Percentiles rank a stretch among this genome's conserved stretches.
Conservation (phyloP, 2,329 filamentous ascomycete genomes). For the Clonostachys solani region DNA sequence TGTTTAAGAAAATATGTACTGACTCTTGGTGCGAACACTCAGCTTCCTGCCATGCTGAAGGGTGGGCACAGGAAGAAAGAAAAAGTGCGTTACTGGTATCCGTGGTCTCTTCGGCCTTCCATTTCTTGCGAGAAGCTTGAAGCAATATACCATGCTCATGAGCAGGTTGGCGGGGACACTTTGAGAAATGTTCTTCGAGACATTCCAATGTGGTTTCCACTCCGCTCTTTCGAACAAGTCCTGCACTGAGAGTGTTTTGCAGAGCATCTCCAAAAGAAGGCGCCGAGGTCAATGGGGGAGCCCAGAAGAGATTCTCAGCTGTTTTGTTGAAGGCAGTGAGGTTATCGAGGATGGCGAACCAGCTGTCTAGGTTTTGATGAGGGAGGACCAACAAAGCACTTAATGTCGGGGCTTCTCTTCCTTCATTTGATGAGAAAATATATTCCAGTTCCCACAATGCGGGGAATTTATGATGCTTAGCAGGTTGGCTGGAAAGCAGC, state of each 20-base stretch:
- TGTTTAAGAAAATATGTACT: not conserved
- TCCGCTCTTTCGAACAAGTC: not conserved
- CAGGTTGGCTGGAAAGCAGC: not conserved
- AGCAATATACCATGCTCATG: not conserved
- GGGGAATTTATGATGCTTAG: not conserved
- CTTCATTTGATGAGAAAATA: not conserved
- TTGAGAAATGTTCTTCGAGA: not conserved
- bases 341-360: not conserved
- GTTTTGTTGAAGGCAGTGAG: not conserved
- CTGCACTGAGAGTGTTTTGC: too few relatives aligned
- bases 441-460: not conserved
- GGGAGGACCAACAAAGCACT: not conserved
- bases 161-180: not conserved
- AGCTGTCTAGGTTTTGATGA: not conserved
- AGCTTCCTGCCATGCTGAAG: not conserved
- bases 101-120: not conserved
- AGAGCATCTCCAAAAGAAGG: too few relatives aligned
- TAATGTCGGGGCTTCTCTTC: not conserved
- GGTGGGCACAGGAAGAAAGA: not conserved
- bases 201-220: not conserved
- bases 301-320: not conserved
- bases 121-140: not conserved
- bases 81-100: not conserved
- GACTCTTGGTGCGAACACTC: not conserved
- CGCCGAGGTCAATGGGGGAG: too few relatives aligned